Conservation (phyloP, 208 protist species). For the Trichomonas gallinae region DNA sequence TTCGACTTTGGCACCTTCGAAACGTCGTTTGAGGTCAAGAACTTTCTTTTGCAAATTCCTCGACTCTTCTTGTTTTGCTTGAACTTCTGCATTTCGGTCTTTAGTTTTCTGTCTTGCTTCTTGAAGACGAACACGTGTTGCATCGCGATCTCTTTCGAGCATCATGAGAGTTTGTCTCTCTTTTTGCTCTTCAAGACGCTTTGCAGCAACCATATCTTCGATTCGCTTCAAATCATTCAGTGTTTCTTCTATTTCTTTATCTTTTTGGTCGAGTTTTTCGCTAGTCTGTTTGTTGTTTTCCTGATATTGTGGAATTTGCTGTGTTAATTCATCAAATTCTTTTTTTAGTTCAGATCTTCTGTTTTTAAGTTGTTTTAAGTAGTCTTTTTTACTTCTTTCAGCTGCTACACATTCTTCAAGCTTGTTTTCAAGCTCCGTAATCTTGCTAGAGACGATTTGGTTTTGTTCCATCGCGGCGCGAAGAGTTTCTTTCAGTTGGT, state of each 20-base stretch:
- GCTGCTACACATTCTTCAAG: not conserved
- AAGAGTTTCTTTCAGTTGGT: not conserved
- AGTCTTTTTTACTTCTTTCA: not conserved
- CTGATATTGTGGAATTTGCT: not conserved
- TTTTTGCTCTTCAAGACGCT: not conserved
- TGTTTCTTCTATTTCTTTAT: not conserved
- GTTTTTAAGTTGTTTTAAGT: not conserved
- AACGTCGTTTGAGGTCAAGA: not conserved
- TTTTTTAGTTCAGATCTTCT: not conserved
- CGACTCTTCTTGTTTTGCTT: not conserved
- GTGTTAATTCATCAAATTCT: not conserved
- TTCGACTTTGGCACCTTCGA: not conserved
- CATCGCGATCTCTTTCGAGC: not conserved
- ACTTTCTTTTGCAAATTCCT: not conserved
- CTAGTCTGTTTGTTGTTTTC: not conserved
- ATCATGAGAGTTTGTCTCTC: not conserved
- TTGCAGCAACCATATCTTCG: not conserved
- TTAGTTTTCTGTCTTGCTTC: not conserved
- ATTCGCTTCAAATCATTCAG: not conserved
- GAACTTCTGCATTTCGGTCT: not conserved
- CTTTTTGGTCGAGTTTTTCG: not conserved
- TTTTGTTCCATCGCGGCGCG: not conserved
- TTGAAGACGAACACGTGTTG: not conserved
- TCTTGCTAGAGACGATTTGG: not conserved
- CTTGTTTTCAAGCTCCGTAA: not conserved